These are phyloP conservation scores for Gliomastix tumulicola DNA, from an alignment of 2,329 filamentous ascomycete species.

Conservation along the genomic window DNA sequence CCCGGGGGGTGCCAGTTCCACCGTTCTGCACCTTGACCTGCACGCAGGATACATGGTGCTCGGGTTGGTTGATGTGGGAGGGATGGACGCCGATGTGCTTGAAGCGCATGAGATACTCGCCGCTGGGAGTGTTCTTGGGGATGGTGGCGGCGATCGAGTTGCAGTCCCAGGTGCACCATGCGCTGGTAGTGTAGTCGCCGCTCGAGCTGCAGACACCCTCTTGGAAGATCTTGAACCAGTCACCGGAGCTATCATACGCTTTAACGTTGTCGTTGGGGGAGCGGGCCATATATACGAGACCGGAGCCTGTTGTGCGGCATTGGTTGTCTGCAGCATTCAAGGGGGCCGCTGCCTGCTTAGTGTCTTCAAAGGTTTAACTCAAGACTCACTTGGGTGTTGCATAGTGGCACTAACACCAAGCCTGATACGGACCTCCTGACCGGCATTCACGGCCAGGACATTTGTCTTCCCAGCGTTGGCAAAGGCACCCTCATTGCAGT, in stretches of 20 bases:
- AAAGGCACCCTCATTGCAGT: slow-evolving; percentile 20
- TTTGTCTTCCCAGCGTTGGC: slow-evolving; percentile 10
- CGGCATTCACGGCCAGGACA: slow-evolving; percentile 14
- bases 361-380: no score
- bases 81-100: slow-evolving; percentile 22
- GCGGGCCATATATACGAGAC: slow-evolving; percentile 15
- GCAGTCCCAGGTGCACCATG: slow-evolving; percentile 13
- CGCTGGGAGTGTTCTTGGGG: slow-evolving; percentile 21
- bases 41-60: slow-evolving; percentile 12
- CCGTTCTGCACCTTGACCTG: slow-evolving; percentile 11
- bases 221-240: slow-evolving; percentile 17
- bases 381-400: slow-evolving; percentile 8
- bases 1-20: slow-evolving; percentile 9
- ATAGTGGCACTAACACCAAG: slow-evolving; percentile 11
- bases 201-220: slow-evolving; percentile 11
- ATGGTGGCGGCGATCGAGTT: slow-evolving; percentile 21
- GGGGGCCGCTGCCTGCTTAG: no score
- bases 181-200: slow-evolving; percentile 11
- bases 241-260: slow-evolving; percentile 16
- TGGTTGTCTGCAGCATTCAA: slow-evolving; percentile 1
- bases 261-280: slow-evolving; percentile 15
- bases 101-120: slow-evolving; percentile 27
- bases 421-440: slow-evolving; percentile 12
- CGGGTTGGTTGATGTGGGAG: slow-evolving; percentile 14
- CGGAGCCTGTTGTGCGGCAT: slow-evolving; percentile 7